Conservation (phyloP, 805 yeast species). For the Clavispora santaluciae region DNA sequence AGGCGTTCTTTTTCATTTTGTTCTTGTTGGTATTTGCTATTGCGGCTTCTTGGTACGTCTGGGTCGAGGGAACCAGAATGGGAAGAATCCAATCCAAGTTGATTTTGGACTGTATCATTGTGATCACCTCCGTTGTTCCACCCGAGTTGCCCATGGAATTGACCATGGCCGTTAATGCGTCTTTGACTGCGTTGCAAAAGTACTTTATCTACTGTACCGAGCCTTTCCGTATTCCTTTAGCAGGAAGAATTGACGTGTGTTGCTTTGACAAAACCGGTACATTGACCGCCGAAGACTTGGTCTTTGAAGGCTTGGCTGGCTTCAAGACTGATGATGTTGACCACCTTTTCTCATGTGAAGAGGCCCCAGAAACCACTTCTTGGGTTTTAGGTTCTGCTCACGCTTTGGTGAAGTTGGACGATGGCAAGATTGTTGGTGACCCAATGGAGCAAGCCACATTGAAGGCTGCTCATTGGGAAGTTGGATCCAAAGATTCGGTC, state of each 20-base stretch:
- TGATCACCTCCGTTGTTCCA: constrained; percentile 96
- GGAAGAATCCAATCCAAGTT: constrained; percentile 93
- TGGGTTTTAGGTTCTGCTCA: constrained; percentile 90
- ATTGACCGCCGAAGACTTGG: constrained; percentile 92
- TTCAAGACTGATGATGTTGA: constrained; percentile 49
- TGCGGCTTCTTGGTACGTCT: constrained; percentile 95
- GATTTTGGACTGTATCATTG: constrained; percentile 90
- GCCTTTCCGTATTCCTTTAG: constrained; percentile 96
- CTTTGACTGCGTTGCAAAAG: constrained; percentile 82
- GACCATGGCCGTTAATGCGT: constrained; percentile 95
- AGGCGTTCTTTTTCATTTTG: constrained; percentile 86
- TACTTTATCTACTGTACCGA: constrained; percentile 93
- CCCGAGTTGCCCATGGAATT: constrained; percentile 99
- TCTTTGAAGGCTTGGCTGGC: constrained; percentile 95
- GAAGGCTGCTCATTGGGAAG: constrained; percentile 79
- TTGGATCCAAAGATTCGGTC: constrained; percentile 71
- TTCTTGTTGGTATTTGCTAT: constrained; percentile 88
- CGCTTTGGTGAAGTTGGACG: constrained; percentile 89
- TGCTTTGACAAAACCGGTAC: constrained; percentile 99
- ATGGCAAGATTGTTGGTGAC: constrained; percentile 97
- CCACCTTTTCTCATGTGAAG: constrained; percentile 49
- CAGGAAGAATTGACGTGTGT: constrained; percentile 97
- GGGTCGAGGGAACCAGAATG: constrained; percentile 96
- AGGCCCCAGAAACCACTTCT: constrained; percentile 66
- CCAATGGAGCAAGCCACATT: constrained; percentile 98